These are phyloP conservation scores for Echinochloa phyllopogon DNA, from an alignment of 176 grass and related monocot genomes.

Conservation along the genomic window DNA sequence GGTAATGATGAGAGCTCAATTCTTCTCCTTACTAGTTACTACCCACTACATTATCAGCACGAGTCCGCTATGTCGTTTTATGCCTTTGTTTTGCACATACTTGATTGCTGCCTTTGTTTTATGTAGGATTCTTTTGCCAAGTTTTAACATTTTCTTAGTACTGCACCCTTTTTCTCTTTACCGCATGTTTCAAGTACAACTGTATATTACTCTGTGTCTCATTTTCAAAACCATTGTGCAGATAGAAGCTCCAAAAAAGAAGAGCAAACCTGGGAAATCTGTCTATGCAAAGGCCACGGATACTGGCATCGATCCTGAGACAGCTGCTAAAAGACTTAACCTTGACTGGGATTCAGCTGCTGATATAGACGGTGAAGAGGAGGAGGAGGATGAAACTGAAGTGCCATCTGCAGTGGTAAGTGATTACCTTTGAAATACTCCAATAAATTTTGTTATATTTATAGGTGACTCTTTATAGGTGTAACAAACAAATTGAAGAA, in stretches of 20 bases:
- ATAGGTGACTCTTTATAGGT: not conserved
- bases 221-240: constrained; percentile 37
- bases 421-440: not conserved
- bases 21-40: constrained; percentile 7
- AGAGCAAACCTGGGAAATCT: constrained; percentile 76
- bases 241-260: constrained; percentile 71
- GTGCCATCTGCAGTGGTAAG: constrained; percentile 88
- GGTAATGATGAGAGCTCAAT: constrained; percentile 48
- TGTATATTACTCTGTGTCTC: not conserved
- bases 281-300: constrained; percentile 86
- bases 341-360: constrained; percentile 88
- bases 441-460: not conserved
- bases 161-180: not conserved
- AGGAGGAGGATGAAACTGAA: constrained; percentile 65
- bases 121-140: not conserved
- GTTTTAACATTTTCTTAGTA: constrained; percentile 16
- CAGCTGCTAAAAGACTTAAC: constrained; percentile 89
- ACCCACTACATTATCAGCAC: not conserved
- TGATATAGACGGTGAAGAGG: constrained; percentile 70
- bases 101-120: not conserved
- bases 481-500: not conserved
- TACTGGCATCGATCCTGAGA: constrained; percentile 82
- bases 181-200: not conserved
- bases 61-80: not conserved
- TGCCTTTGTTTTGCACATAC: not conserved